These are phyloP conservation scores for Globisporangium yorkense DNA, from an alignment of 352 stramenopile genomes.

Conservation along the genomic window DNA sequence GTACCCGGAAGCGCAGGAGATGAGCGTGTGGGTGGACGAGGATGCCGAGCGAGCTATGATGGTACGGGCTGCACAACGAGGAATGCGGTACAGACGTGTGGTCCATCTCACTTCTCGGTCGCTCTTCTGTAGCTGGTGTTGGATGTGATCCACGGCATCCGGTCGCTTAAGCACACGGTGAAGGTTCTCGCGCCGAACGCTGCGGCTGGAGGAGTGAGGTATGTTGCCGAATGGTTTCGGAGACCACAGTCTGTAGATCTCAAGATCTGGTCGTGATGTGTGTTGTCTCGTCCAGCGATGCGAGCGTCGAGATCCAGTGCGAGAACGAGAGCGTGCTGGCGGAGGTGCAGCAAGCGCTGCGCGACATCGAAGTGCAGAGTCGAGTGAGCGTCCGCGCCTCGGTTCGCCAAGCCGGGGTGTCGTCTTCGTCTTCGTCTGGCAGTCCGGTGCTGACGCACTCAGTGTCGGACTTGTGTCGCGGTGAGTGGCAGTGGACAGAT, in stretches of 20 bases:
- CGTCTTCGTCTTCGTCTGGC: constrained; percentile 2
- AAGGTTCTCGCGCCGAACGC: constrained; percentile 61
- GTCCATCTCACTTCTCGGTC: background rate
- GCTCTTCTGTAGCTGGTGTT: constrained; percentile 43
- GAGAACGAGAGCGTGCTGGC: constrained; percentile 20
- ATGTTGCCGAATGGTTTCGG: background rate
- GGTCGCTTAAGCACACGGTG: constrained; percentile 87
- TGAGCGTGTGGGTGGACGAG: constrained; percentile 71
- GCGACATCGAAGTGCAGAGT: constrained; percentile 43
- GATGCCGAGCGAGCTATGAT: constrained; percentile 87
- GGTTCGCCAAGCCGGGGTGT: background rate
- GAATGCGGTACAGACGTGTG: no score
- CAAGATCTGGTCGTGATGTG: background rate
- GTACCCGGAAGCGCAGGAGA: constrained; percentile 84
- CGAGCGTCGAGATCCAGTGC: constrained; percentile 26
- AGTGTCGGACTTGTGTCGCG: constrained; percentile 46
- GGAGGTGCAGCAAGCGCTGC: constrained; percentile 28
- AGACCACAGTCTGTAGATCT: background rate
- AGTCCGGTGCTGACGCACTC: constrained; percentile 40
- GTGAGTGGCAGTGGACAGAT: constrained; percentile 13
- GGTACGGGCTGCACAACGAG: constrained; percentile 15
- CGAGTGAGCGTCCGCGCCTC: constrained; percentile 25
- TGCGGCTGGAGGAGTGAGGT: constrained; percentile 17
- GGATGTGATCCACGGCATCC: constrained; percentile 90
- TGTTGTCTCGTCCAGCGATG: constrained; percentile 1